Evolutionary conservation across 768 basidiomycete species (phyloP).

Genomic region (Pisolithus orientalis): DNA sequence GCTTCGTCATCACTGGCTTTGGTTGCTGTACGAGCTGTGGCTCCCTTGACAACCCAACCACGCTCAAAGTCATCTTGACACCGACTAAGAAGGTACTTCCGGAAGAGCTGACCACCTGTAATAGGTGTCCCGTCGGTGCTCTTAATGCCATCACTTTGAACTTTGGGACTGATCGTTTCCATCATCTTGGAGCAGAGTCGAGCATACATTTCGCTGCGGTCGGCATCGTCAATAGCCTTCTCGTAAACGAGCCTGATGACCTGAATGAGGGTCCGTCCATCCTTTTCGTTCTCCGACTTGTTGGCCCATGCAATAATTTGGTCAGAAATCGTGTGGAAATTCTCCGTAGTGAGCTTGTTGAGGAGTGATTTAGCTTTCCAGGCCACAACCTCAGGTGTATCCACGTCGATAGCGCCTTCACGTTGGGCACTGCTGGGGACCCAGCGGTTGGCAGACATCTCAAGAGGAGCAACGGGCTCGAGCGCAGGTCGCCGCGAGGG

Average conservation of each 20-base stretch:
- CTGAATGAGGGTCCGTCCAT: constrained; percentile 90
- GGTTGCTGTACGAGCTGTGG: constrained; percentile 76
- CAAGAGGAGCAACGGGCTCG: constrained; percentile 39
- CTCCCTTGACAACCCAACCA: constrained; percentile 87
- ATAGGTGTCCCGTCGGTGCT: constrained; percentile 82
- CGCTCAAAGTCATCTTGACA: constrained; percentile 98
- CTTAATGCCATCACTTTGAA: constrained; percentile 84
- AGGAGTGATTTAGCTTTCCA: constrained; percentile 88
- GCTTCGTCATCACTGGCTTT: constrained; percentile 87
- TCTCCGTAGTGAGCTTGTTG: constrained; percentile 96
- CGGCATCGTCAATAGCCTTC: constrained; percentile 94
- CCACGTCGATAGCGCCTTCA: constrained; percentile 40
- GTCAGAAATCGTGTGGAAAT: constrained; percentile 91
- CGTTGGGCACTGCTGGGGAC: constrained; percentile 38
- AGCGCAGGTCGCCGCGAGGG: constrained; percentile 28
- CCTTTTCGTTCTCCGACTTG: constrained; percentile 85
- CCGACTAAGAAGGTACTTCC: constrained; percentile 92
- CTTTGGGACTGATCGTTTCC: constrained; percentile 83
- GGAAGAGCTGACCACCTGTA: constrained; percentile 88
- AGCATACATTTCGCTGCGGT: constrained; percentile 97
- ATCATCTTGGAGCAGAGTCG: constrained; percentile 92
- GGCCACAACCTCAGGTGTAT: constrained; percentile 82
- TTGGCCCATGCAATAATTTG: constrained; percentile 96
- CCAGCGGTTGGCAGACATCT: constrained; percentile 77
- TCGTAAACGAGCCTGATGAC: constrained; percentile 96